These are phyloP conservation scores for Phalaenopsis equestris DNA, from an alignment of 106 monocot genomes.

Conservation along the genomic window DNA sequence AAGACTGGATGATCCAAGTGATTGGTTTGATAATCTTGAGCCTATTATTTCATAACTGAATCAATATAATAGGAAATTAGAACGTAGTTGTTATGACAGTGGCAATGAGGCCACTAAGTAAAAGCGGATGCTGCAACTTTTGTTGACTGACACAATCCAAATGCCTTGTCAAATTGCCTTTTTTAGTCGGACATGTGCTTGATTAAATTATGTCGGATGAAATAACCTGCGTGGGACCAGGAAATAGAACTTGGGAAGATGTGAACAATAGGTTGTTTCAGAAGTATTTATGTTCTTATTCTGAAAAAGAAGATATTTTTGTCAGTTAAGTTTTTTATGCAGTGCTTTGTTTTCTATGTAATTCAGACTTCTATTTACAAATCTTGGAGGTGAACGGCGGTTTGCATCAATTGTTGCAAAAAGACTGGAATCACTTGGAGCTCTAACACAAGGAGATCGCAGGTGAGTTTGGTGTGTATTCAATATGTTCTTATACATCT, in stretches of 20 bases:
- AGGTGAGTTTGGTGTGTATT: conserved; percentile 37
- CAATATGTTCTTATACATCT: background rate
- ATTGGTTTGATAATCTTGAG: background rate
- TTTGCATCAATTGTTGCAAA: conserved; percentile 99
- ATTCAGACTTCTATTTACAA: conserved; percentile 88
- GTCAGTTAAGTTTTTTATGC: background rate
- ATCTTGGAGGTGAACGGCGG: conserved; percentile 92
- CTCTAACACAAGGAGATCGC: conserved; percentile 98
- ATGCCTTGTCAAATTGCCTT: background rate
- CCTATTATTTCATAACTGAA: background rate
- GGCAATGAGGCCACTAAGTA: background rate
- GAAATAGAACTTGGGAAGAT: background rate
- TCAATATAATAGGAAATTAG: background rate
- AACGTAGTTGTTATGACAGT: background rate
- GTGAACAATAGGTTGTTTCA: background rate
- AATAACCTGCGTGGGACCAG: background rate
- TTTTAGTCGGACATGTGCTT: background rate
- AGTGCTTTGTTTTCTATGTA: conserved; percentile 18
- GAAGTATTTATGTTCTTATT: background rate
- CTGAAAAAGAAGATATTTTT: too few relatives aligned
- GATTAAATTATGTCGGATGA: background rate
- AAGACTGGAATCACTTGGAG: conserved; percentile 89
- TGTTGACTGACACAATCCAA: background rate
- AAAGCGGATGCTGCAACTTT: background rate
- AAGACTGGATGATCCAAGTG: too few relatives aligned